Evolutionary conservation across 768 basidiomycete genomes (phyloP).

Genomic region (Kwoniella sp.): DNA sequence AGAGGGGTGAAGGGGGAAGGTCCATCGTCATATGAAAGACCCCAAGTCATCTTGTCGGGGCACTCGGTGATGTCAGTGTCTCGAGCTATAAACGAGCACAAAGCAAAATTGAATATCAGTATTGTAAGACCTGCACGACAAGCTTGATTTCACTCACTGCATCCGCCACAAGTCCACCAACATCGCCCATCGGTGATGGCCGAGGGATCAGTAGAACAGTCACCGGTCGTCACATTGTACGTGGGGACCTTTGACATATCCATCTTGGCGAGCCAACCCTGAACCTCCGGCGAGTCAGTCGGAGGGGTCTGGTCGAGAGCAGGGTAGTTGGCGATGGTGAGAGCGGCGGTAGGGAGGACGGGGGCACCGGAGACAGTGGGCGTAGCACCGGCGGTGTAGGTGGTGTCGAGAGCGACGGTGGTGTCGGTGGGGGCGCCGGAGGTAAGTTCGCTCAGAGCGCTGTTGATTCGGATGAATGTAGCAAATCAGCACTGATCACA

Average conservation of each 20-base stretch:
- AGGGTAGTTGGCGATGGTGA: slow-evolving; percentile 51
- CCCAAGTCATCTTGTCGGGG: slow-evolving; percentile 67
- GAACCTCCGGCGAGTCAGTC: slow-evolving; percentile 50
- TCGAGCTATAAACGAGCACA: slow-evolving; percentile 39
- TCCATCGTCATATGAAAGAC: slow-evolving; percentile 66
- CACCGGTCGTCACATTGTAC: slow-evolving; percentile 43
- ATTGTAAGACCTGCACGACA: slow-evolving; percentile 23
- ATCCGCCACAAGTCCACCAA: slow-evolving; percentile 83
- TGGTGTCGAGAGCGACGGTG: slow-evolving; percentile 46
- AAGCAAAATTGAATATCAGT: slow-evolving; percentile 9
- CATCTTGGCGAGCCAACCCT: slow-evolving; percentile 47
- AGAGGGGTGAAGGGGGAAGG: slow-evolving; percentile 76
- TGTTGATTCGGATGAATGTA: slow-evolving; percentile 12
- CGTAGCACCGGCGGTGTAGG: slow-evolving; percentile 43
- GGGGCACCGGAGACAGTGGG: slow-evolving; percentile 51
- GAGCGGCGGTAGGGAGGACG: slow-evolving; percentile 41
- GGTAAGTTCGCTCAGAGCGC: slow-evolving; percentile 41
- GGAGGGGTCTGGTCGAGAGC: slow-evolving; percentile 50
- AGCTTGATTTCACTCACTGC: slow-evolving; percentile 54
- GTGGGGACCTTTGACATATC: slow-evolving; percentile 39
- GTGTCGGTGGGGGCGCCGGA: slow-evolving; percentile 41
- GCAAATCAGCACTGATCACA: background rate
- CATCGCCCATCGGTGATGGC: slow-evolving; percentile 66
- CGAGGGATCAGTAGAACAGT: slow-evolving; percentile 65
- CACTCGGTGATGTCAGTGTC: slow-evolving; percentile 74